Percentiles rank a stretch among this genome's conserved stretches.
Conservation (phyloP, 192 early-diverging fungal species). For the Borealophlyctis nickersoniae region DNA sequence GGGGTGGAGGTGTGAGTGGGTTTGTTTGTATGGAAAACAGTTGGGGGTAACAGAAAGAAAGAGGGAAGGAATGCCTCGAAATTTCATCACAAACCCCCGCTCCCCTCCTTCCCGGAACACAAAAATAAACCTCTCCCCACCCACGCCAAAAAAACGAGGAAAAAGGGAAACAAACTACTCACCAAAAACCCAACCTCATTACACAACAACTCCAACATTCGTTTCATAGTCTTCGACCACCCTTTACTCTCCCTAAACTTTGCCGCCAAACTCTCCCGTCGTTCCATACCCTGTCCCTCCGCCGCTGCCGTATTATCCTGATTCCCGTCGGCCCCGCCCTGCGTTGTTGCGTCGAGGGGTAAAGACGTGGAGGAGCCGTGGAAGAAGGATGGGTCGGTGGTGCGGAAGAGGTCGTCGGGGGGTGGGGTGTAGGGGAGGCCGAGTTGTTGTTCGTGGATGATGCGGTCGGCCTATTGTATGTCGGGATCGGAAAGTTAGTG, state of each 20-base stretch:
- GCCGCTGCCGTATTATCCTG: slow-evolving; percentile 7
- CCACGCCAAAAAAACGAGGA: too few species aligned
- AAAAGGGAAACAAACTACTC: too few species aligned
- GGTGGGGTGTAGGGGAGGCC: slow-evolving; percentile 49
- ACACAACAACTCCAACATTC: slow-evolving; percentile 47
- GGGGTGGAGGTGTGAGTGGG: too few species aligned
- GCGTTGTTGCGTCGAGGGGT: too few species aligned
- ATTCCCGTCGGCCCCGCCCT: not conserved
- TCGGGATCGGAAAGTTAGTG: not conserved
- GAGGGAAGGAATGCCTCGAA: too few species aligned
- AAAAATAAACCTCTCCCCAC: too few species aligned
- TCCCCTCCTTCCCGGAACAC: too few species aligned
- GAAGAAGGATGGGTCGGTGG: slow-evolving; percentile 35
- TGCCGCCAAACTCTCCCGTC: slow-evolving; percentile 27
- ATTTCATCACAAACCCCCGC: too few species aligned
- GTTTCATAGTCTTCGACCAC: slow-evolving; percentile 42
- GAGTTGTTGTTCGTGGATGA: slow-evolving; percentile 59
- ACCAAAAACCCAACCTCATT: slow-evolving; percentile 56
- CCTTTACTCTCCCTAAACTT: slow-evolving; percentile 36
- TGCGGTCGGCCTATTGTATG: slow-evolving; percentile 48
- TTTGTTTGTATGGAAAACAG: too few species aligned
- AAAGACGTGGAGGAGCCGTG: slow-evolving; percentile 13
- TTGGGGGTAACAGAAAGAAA: too few species aligned
- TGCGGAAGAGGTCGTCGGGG: slow-evolving; percentile 41
- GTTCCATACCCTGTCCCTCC: not conserved